Conservation (phyloP, 305 asterid species). For the Euphrasia arctica region DNA sequence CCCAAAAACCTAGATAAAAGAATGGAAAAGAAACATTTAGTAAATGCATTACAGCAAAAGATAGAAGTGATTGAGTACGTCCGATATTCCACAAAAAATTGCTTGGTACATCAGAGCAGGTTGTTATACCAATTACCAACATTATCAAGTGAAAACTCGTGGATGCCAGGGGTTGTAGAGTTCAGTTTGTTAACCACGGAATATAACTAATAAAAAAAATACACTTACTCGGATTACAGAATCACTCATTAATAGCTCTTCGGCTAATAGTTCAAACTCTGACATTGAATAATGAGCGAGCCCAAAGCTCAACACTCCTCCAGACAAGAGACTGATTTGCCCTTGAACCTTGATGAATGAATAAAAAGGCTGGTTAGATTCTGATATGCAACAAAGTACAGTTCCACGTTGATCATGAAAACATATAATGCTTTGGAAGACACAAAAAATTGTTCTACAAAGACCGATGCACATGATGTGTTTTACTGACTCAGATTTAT, state of each 20-base stretch:
- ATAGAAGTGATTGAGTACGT: too few species aligned
- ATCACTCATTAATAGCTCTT: constrained; percentile 97
- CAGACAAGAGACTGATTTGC: constrained; percentile 79
- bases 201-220: constrained; percentile 11
- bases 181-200: constrained; percentile 11
- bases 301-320: constrained; percentile 88
- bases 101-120: too few species aligned
- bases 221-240: constrained; percentile 72
- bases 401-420: constrained; percentile 8
- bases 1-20: constrained; percentile 77
- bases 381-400: constrained; percentile 9
- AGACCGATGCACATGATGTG: constrained; percentile 19
- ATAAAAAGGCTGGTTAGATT: constrained; percentile 28
- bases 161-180: background rate
- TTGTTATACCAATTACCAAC: background rate
- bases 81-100: too few species aligned
- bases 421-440: constrained; percentile 15
- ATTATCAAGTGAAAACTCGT: background rate
- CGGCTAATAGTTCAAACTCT: constrained; percentile 94
- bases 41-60: constrained; percentile 17
- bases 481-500: constrained; percentile 3
- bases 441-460: constrained; percentile 16
- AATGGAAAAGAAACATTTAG: constrained; percentile 22
- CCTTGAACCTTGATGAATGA: constrained; percentile 85
- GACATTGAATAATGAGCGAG: constrained; percentile 92